These are phyloP conservation scores for Boletus tylopilopsis DNA, from an alignment of 768 basidiomycete species.

Conservation along the genomic window DNA sequence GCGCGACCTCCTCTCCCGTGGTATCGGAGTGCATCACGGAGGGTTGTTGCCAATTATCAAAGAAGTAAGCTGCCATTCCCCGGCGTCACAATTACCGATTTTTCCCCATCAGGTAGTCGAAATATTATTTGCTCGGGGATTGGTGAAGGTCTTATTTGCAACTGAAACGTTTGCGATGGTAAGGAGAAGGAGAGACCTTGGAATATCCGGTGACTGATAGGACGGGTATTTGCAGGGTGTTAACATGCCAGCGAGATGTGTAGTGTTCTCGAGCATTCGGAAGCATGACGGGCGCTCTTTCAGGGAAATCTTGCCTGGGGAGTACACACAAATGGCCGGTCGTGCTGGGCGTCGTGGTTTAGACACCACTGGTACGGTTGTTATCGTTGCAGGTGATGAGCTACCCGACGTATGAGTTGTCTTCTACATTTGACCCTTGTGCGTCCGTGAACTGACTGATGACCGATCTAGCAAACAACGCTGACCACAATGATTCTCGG, in stretches of 20 bases:
- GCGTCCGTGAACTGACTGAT: background rate
- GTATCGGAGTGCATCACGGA: constrained; percentile 97
- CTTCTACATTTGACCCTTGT: background rate
- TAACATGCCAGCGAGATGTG: constrained; percentile 98
- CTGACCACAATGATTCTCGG: constrained; percentile 92
- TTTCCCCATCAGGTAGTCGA: constrained; percentile 72
- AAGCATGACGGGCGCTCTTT: constrained; percentile 96
- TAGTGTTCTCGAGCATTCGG: constrained; percentile 91
- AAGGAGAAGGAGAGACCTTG: constrained; percentile 18
- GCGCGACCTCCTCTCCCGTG: constrained; percentile 83
- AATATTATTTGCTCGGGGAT: constrained; percentile 89
- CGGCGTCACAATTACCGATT: background rate
- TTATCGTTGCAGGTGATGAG: constrained; percentile 80
- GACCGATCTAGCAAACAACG: constrained; percentile 53
- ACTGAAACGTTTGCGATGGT: constrained; percentile 99
- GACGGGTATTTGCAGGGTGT: constrained; percentile 64
- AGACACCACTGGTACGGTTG: constrained; percentile 92
- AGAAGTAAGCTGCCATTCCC: constrained; percentile 54
- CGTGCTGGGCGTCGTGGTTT: constrained; percentile 95
- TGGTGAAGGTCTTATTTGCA: constrained; percentile 96
- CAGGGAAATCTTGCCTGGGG: constrained; percentile 85
- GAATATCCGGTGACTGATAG: constrained; percentile 9
- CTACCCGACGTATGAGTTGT: constrained; percentile 72
- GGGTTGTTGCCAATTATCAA: constrained; percentile 95
- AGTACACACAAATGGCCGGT: constrained; percentile 99